A percentile compares a stretch with the other conserved stretches of the same genome.
Conservation (phyloP, 2,329 filamentous ascomycete genomes). For the Epichloe sylvatica region DNA sequence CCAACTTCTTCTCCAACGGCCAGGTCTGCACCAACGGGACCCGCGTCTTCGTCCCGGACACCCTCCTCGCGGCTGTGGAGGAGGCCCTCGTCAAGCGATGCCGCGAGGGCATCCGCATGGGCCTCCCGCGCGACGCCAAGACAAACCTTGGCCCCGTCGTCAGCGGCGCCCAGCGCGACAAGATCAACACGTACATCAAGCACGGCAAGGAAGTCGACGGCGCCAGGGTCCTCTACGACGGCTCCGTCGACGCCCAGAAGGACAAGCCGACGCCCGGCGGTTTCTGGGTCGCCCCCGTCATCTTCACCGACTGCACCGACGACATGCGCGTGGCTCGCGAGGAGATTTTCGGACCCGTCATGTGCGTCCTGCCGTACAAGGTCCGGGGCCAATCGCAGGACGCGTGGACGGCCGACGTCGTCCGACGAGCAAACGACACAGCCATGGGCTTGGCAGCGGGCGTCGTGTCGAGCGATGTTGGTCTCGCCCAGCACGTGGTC, state of each 20-base stretch:
- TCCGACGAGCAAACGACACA: conserved; percentile 62
- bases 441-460: conserved; percentile 69
- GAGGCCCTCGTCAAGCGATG: conserved; percentile 38
- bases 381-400: conserved; percentile 21
- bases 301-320: conserved; percentile 79
- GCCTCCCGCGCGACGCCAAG: conserved; percentile 53
- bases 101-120: conserved; percentile 57
- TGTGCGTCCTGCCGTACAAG: conserved; percentile 65
- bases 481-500: conserved; percentile 58
- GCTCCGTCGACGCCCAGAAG: conserved; percentile 40
- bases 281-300: conserved; percentile 73
- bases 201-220: conserved; percentile 61
- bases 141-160: conserved; percentile 81
- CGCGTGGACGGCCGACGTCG: conserved; percentile 47
- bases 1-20: conserved; percentile 82
- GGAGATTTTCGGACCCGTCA: conserved; percentile 82
- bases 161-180: conserved; percentile 58
- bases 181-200: conserved; percentile 63
- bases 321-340: conserved; percentile 66
- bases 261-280: conserved; percentile 41
- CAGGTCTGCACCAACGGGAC: conserved; percentile 93
- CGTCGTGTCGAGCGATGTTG: conserved; percentile 66
- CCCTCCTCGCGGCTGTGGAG: conserved; percentile 56
- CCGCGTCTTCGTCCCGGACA: conserved; percentile 63
- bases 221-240: conserved; percentile 62